Evolutionary conservation across 805 yeast species (phyloP).

Genomic region (Saccharomycopsis amapae): DNA sequence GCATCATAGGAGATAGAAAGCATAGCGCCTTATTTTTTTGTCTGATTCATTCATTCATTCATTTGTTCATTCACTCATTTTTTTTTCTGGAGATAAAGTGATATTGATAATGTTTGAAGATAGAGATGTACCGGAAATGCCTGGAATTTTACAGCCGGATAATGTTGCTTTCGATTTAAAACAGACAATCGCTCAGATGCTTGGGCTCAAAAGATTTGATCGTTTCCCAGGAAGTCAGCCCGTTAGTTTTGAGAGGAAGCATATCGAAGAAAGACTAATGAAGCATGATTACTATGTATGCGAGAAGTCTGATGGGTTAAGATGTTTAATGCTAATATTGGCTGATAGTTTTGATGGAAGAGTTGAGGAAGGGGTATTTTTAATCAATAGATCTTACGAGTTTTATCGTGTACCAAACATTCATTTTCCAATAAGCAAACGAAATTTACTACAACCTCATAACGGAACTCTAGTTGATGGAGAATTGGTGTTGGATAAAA

Average conservation of each 20-base stretch:
- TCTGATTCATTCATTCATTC: too few species aligned
- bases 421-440: slow-evolving; percentile 62
- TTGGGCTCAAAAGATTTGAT: slow-evolving; percentile 44
- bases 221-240: slow-evolving; percentile 94
- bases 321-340: slow-evolving; percentile 69
- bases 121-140: slow-evolving; percentile 70
- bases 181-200: slow-evolving; percentile 55
- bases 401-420: slow-evolving; percentile 75
- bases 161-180: slow-evolving; percentile 62
- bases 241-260: slow-evolving; percentile 74
- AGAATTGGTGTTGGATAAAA: slow-evolving; percentile 72
- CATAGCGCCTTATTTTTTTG: too few species aligned
- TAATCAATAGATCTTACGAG: slow-evolving; percentile 84
- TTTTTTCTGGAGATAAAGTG: too few species aligned
- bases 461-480: slow-evolving; percentile 92
- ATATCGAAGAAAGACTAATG: slow-evolving; percentile 53
- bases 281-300: slow-evolving; percentile 85
- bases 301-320: slow-evolving; percentile 90
- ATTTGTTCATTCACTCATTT: too few species aligned
- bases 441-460: slow-evolving; percentile 53
- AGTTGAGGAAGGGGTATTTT: slow-evolving; percentile 80
- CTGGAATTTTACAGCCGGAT: slow-evolving; percentile 74
- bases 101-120: slow-evolving; percentile 24
- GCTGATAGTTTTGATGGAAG: slow-evolving; percentile 48
- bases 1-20: too few species aligned